Evolutionary conservation across 73 alveolate genomes (phyloP).

Genomic region (Blepharisma stoltei): DNA sequence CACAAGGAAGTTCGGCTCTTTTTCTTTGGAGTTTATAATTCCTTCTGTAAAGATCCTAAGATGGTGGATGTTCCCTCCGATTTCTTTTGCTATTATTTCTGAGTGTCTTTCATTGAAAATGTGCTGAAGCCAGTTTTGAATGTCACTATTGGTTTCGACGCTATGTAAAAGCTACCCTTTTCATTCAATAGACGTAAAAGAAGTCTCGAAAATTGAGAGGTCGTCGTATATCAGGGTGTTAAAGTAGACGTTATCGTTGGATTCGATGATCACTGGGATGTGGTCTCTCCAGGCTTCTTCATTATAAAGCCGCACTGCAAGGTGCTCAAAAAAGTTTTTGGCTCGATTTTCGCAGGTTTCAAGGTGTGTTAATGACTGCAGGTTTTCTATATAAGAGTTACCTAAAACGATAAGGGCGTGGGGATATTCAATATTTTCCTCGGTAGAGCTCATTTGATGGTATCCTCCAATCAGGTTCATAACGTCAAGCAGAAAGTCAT

Average conservation of each 20-base stretch:
- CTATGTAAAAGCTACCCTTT: constrained; percentile 31
- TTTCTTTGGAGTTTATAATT: not conserved
- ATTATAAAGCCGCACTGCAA: constrained; percentile 38
- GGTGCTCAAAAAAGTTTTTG: constrained; percentile 38
- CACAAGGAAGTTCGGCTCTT: not conserved
- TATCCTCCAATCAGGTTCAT: constrained; percentile 22
- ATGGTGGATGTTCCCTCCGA: constrained; percentile 44
- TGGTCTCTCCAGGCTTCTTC: constrained; percentile 49
- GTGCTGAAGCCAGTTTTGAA: constrained; percentile 13
- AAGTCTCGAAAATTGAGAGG: constrained; percentile 12
- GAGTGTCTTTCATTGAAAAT: constrained; percentile 46
- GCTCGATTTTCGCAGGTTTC: constrained; percentile 36
- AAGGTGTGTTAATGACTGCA: constrained; percentile 28
- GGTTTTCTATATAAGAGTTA: constrained; percentile 30
- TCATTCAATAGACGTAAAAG: constrained; percentile 48
- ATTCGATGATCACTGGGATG: constrained; percentile 59
- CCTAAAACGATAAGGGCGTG: constrained; percentile 47
- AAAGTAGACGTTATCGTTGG: constrained; percentile 38
- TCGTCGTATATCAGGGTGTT: constrained; percentile 45
- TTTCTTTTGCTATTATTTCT: constrained; percentile 20
- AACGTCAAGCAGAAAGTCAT: constrained; percentile 4
- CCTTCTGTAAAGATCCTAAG: constrained; percentile 46
- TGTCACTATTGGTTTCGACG: not conserved
- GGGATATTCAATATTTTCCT: constrained; percentile 35
- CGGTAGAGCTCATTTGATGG: not conserved